phyloP scores from a whole-genome alignment of 2,329 filamentous ascomycete genomes.

The Penicillium expansum region DNA sequence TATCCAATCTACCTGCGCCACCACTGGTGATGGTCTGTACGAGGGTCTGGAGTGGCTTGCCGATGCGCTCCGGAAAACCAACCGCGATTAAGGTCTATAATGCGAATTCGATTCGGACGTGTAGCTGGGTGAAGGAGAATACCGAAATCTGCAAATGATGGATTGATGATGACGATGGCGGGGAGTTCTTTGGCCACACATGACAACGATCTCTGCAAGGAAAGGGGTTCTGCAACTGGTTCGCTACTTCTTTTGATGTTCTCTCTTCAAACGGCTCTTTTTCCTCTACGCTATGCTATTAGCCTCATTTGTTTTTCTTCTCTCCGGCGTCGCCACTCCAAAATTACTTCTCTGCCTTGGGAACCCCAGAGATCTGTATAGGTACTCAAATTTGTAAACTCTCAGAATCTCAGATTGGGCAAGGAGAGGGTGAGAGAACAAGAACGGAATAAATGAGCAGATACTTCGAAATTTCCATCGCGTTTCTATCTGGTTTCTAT shows the following conservation, averaged over 20 bases:
- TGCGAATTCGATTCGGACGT: constrained; percentile 29
- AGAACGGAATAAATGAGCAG: constrained; percentile 5
- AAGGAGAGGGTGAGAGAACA: constrained; percentile 3
- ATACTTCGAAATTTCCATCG: constrained; percentile 2
- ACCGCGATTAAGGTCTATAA: constrained; percentile 46
- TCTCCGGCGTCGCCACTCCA: constrained; percentile 23
- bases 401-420: constrained; percentile 5
- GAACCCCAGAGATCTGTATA: constrained; percentile 10
- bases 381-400: constrained; percentile 12
- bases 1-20: constrained; percentile 99
- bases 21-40: constrained; percentile 98
- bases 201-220: constrained; percentile 24
- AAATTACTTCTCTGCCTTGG: constrained; percentile 29
- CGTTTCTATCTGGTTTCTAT: not conserved
- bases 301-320: constrained; percentile 38
- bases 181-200: constrained; percentile 34
- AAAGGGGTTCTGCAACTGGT: constrained; percentile 31
- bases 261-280: constrained; percentile 38
- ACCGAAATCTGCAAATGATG: constrained; percentile 36
- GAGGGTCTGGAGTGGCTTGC: constrained; percentile 96
- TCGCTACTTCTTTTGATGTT: constrained; percentile 19
- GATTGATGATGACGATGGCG: constrained; percentile 35
- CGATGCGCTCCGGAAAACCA: constrained; percentile 72
- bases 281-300: constrained; percentile 42
- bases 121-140: constrained; percentile 26